Conservation (phyloP, 2,329 filamentous ascomycete species). For the Myriosclerotinia curreyana region DNA sequence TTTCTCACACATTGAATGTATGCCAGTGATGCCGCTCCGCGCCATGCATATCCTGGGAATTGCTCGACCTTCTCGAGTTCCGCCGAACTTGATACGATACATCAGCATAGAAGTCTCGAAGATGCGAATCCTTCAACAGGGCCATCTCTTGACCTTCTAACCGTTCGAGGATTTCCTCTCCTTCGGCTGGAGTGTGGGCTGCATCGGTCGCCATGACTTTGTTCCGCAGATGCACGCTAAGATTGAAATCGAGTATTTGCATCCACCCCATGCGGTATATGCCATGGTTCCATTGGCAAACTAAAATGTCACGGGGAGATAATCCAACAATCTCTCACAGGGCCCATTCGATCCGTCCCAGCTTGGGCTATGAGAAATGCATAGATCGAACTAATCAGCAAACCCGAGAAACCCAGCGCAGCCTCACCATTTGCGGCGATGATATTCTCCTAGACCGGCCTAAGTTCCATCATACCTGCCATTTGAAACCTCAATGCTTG, state of each 20-base stretch:
- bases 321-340: constrained; percentile 4
- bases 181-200: background rate
- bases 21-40: background rate
- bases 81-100: constrained; percentile 1
- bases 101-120: constrained; percentile 1
- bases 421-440: constrained; percentile 6
- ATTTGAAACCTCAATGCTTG: constrained; percentile 16
- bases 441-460: background rate
- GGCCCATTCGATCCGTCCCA: background rate
- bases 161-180: constrained; percentile 7
- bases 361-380: constrained; percentile 15
- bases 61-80: constrained; percentile 12
- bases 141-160: constrained; percentile 4
- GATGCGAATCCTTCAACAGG: background rate
- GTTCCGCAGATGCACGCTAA: background rate
- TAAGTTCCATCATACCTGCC: constrained; percentile 1
- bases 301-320: constrained; percentile 7
- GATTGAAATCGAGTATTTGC: background rate
- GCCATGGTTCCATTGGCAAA: constrained; percentile 17
- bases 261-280: constrained; percentile 20
- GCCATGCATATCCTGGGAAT: constrained; percentile 11
- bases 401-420: constrained; percentile 9
- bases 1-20: constrained; percentile 16
- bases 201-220: constrained; percentile 5
- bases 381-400: constrained; percentile 17